phyloP scores from a whole-genome alignment of 495 filamentous ascomycete species.

The Jackrogersella multiformis region DNA sequence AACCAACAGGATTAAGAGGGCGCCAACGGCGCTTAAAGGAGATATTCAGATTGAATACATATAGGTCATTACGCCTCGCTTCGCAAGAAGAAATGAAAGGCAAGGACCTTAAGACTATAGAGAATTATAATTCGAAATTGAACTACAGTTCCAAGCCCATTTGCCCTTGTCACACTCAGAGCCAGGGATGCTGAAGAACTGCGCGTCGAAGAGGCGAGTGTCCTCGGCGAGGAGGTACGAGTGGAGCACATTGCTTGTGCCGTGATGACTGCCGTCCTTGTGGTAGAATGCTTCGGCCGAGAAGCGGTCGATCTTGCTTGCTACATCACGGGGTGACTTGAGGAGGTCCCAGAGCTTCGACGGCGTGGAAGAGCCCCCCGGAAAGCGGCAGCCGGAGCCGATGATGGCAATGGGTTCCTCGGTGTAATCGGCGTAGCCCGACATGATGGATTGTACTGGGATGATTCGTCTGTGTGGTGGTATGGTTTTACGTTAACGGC shows the following conservation, averaged over 20 bases:
- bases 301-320: constrained; percentile 18
- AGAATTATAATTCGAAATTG: too few relatives aligned
- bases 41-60: too few relatives aligned
- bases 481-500: constrained; percentile 5
- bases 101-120: too few relatives aligned
- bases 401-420: constrained; percentile 25
- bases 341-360: constrained; percentile 22
- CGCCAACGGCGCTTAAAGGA: too few relatives aligned
- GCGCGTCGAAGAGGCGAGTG: constrained; percentile 13
- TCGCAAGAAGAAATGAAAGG: too few relatives aligned
- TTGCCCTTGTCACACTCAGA: too few relatives aligned
- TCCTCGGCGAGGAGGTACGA: constrained; percentile 16
- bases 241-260: constrained; percentile 19
- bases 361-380: not conserved
- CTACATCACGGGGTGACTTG: constrained; percentile 14
- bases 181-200: constrained; percentile 16
- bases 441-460: constrained; percentile 12
- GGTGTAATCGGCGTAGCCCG: constrained; percentile 12
- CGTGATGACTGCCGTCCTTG: constrained; percentile 20
- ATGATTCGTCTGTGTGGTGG: not conserved
- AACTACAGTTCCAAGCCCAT: too few relatives aligned
- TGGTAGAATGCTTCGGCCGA: constrained; percentile 43
- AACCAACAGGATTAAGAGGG: too few relatives aligned
- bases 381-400: constrained; percentile 23
- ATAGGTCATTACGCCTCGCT: too few relatives aligned